Percentiles rank a stretch among this genome's conserved stretches.
Evolutionary conservation across 2,329 filamentous ascomycete genomes (phyloP).

Genomic region (Diaporthe vaccinii): DNA sequence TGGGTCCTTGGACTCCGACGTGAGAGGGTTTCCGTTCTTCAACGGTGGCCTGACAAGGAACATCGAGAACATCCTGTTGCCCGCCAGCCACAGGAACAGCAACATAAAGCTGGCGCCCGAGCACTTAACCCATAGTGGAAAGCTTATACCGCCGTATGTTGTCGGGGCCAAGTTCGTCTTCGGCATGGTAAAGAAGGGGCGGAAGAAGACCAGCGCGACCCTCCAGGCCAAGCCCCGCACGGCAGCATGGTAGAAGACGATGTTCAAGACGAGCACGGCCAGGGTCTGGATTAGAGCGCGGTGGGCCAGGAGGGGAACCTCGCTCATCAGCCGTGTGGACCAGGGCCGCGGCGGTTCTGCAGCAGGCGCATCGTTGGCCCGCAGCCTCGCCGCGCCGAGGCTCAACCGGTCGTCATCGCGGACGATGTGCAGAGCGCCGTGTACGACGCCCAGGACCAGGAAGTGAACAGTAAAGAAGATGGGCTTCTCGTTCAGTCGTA

Average conservation of each 20-base stretch:
- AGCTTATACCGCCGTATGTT: conserved; percentile 54
- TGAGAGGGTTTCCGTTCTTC: conserved; percentile 88
- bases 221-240: conserved; percentile 77
- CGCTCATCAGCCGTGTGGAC: conserved; percentile 52
- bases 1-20: conserved; percentile 87
- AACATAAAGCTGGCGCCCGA: conserved; percentile 76
- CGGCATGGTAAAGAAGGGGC: conserved; percentile 81
- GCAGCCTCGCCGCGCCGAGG: conserved; percentile 55
- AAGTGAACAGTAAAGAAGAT: conserved; percentile 84
- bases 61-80: conserved; percentile 83
- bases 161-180: conserved; percentile 75
- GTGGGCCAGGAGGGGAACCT: conserved; percentile 57
- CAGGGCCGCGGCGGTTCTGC: conserved; percentile 47
- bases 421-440: conserved; percentile 78
- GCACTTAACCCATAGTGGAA: conserved; percentile 56
- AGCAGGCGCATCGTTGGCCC: conserved; percentile 40
- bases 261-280: conserved; percentile 71
- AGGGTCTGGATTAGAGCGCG: conserved; percentile 56
- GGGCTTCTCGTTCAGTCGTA: conserved; percentile 86
- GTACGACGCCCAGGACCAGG: conserved; percentile 75
- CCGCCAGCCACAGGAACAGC: conserved; percentile 80
- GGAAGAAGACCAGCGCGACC: conserved; percentile 77
- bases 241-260: conserved; percentile 55
- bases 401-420: conserved; percentile 79
- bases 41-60: conserved; percentile 85